These are phyloP conservation scores for Musa balbisiana DNA, from an alignment of 202 grass and related monocot species.

Conservation along the genomic window DNA sequence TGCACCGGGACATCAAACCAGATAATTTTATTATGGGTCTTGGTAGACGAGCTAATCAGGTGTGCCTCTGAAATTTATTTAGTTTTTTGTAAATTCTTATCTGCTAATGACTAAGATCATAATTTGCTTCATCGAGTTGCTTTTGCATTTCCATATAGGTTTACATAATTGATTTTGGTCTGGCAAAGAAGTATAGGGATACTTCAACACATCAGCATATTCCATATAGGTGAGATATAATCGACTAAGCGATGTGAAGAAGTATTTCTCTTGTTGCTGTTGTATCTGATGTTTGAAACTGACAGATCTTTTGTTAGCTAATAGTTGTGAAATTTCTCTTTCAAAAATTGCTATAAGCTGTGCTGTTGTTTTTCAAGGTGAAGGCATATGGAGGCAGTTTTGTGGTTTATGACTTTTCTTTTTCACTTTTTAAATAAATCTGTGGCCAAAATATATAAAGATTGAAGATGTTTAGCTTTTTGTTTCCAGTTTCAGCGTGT, in stretches of 20 bases:
- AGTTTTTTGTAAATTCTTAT: constrained; percentile 38
- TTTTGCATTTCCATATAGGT: constrained; percentile 39
- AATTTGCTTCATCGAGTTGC: not conserved
- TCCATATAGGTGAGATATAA: constrained; percentile 61
- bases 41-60: constrained; percentile 81
- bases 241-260: not conserved
- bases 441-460: too few species aligned
- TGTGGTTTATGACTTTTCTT: not conserved
- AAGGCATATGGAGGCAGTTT: not conserved
- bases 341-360: not conserved
- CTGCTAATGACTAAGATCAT: constrained; percentile 9
- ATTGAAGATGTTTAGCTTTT: not conserved
- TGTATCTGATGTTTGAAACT: not conserved
- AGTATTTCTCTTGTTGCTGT: not conserved
- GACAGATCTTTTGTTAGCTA: not conserved
- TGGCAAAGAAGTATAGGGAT: constrained; percentile 94
- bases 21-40: constrained; percentile 95
- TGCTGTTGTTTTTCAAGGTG: not conserved
- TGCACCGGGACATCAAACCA: constrained; percentile 86
- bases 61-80: not conserved
- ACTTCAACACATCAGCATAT: constrained; percentile 75
- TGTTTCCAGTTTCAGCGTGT: not conserved
- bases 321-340: not conserved
- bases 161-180: constrained; percentile 37
- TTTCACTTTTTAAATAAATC: not conserved